Conservation (phyloP, 2,329 filamentous ascomycete genomes). For the Fusarium algeriense region DNA sequence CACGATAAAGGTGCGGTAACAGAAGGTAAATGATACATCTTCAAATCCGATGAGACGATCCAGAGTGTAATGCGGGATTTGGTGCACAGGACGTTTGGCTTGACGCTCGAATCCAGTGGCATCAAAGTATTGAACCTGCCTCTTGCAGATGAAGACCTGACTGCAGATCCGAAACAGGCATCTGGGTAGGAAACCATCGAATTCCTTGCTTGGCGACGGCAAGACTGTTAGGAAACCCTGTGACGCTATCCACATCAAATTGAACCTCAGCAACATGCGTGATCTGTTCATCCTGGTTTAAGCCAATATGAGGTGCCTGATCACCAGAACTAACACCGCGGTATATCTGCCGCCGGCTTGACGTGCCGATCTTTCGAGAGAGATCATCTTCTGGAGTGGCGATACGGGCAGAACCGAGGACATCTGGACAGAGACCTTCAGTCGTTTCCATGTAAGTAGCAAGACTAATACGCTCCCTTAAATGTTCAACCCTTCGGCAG, state of each 20-base stretch:
- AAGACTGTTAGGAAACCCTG: constrained; percentile 1
- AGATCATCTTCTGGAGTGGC: not conserved
- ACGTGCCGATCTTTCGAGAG: not conserved
- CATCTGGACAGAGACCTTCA: not conserved
- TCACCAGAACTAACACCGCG: not conserved
- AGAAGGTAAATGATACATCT: not conserved
- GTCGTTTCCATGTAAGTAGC: not conserved
- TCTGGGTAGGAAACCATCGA: not conserved
- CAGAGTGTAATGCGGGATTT: not conserved
- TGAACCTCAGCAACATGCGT: not conserved
- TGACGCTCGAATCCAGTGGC: not conserved
- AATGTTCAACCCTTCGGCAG: no score
- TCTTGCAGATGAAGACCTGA: not conserved
- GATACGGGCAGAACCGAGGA: not conserved
- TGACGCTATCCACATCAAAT: constrained; percentile 5
- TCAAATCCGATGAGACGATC: not conserved
- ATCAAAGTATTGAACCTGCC: not conserved
- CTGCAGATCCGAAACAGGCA: not conserved
- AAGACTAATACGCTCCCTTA: not conserved
- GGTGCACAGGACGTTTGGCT: not conserved
- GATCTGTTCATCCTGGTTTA: not conserved
- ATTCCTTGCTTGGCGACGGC: constrained; percentile 1
- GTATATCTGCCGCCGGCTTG: not conserved
- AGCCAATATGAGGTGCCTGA: not conserved
- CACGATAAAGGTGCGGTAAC: not conserved